phyloP scores from a whole-genome alignment of 1,284 basidiomycete genomes.

The Vanrija pseudolonga region DNA sequence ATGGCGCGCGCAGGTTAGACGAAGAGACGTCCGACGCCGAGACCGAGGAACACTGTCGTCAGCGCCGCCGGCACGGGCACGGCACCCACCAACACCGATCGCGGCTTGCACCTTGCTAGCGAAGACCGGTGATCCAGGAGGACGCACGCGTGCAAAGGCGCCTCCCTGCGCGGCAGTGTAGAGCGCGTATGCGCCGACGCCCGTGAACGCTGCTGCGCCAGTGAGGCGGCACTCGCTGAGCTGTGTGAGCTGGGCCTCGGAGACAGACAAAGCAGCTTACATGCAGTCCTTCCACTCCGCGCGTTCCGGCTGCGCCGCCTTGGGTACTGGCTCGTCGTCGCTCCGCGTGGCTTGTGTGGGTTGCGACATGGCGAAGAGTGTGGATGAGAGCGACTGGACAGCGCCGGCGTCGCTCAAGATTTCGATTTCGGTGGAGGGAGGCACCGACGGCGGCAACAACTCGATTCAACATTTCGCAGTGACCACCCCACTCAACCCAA shows the following conservation, averaged over 20 bases:
- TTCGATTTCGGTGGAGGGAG: background rate
- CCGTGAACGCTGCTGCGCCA: slow-evolving; percentile 38
- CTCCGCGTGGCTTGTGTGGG: too few relatives aligned
- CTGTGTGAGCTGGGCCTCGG: background rate
- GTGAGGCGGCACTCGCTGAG: slow-evolving; percentile 41
- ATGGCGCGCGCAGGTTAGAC: background rate
- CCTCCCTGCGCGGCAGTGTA: slow-evolving; percentile 36
- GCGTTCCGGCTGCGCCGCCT: background rate
- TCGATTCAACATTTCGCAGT: too few relatives aligned
- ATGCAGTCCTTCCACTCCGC: background rate
- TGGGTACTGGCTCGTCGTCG: background rate
- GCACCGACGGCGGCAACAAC: too few relatives aligned
- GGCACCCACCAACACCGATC: slow-evolving; percentile 38
- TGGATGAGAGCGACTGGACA: background rate
- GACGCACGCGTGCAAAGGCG: slow-evolving; percentile 34
- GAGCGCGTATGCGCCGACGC: slow-evolving; percentile 43
- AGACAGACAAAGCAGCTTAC: background rate
- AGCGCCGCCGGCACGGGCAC: background rate
- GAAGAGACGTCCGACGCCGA: slow-evolving; percentile 5
- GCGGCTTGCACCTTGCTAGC: slow-evolving; percentile 32
- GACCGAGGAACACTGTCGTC: slow-evolving; percentile 3
- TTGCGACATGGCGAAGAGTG: too few relatives aligned
- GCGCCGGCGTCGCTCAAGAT: background rate
- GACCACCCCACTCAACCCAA: background rate
- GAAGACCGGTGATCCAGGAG: slow-evolving; percentile 29